Conservation (phyloP, 139 green algal species). For the Yamagishiella unicocca region DNA sequence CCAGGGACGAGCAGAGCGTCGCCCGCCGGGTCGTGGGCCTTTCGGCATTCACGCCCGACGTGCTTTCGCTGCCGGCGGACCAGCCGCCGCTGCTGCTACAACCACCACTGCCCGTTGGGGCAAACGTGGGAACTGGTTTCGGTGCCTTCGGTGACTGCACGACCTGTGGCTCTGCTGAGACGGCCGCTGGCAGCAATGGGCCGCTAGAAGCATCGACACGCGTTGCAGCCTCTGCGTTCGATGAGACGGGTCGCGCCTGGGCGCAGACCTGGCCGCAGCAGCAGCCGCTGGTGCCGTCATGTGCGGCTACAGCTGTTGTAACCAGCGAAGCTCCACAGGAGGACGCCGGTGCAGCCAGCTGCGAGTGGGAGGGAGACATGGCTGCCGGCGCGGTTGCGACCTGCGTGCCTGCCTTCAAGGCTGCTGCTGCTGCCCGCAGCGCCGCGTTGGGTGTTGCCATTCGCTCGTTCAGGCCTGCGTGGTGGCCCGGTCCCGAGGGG, state of each 20-base stretch:
- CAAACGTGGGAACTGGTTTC: neutral
- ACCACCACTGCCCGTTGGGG: neutral
- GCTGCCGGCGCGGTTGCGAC: neutral
- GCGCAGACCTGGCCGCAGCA: neutral
- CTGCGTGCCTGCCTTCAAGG: conserved; percentile 7
- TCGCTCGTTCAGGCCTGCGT: conserved; percentile 9
- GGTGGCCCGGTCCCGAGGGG: neutral
- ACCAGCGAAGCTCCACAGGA: neutral
- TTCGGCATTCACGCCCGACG: conserved; percentile 1
- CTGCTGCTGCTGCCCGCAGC: neutral
- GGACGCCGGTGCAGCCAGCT: neutral
- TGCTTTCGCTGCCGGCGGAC: neutral
- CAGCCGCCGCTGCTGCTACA: neutral
- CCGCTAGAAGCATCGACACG: neutral
- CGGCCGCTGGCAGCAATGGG: neutral
- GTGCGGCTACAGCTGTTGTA: neutral
- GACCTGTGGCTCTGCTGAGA: neutral
- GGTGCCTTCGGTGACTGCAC: neutral
- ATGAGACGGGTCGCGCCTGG: neutral
- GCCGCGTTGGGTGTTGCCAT: neutral
- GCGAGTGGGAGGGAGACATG: neutral
- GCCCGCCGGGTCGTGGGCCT: neutral
- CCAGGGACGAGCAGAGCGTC: neutral
- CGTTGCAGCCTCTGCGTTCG: neutral
- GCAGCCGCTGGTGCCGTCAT: neutral